Evolutionary conservation across 345 rosid species (phyloP), one percentile per base, ranked within the genome.

Genomic region (Anastatica hierochuntica): DNA sequence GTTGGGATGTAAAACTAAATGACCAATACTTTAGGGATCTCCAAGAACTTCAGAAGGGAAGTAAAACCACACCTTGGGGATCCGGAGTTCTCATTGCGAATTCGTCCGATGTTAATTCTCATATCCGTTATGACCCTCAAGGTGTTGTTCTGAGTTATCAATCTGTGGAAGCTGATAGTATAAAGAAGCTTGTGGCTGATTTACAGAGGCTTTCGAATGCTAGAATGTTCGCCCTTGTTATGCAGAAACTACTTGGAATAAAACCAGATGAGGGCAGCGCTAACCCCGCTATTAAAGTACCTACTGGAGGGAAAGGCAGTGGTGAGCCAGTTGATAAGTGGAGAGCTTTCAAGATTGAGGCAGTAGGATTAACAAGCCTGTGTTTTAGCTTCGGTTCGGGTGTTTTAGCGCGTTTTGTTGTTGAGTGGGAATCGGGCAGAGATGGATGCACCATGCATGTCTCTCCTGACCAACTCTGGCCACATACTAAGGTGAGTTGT

Each of bases 381-480:
- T 94, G 97, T 97, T 94, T 94, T 71, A 80, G 94, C 73, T 94
- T 94, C 71, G 96, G 97, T 40, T 75, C 97, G 27, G 85, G 84
- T 18, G 74, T 80, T 49, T 79, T 88, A 18, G 99, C 95, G 19
- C 94, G 97, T 40, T 88, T 94, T 75, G 95, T 88, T 72, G 97
- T 94, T 43, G 97, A 94, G 69, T 94, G 99, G 99, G 97, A 88
- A 72, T 75, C 94, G 8, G 89, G 85, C 66, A 94, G 79, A 74
- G 92, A 94, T 63, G 97, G 94, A 63, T 94, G 99, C 75, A 94
- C 99, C 31, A 85, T 88, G 97, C 99, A 85, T 70, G 99, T 94
- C 72, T 85, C 97, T 58, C 99, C 99, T 7, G 97, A 94, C 53
- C 97, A 88, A 72, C 90, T 78, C 56, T 94, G 99, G 99, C 99